Base-by-base conservation (phyloP, 2,329 filamentous ascomycete species). In the Hypoxylon sp. region DNA sequence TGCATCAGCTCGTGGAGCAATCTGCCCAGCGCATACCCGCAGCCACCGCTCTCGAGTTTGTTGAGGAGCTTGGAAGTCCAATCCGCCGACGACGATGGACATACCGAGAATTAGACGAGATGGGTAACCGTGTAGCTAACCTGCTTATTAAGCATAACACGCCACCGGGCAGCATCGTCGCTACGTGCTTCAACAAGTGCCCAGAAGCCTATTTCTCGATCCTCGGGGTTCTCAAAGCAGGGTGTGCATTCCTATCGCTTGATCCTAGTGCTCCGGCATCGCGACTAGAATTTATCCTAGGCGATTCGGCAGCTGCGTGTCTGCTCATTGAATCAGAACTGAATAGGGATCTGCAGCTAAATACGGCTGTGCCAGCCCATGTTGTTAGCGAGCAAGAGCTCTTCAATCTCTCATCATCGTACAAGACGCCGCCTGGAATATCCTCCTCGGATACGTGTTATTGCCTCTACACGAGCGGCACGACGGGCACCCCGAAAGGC, bases 381-480 rank as follows among this genome's bases (percentile, higher is more conserved):
- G 69, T 61, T 17, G 77, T 81, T 58, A 74, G 78, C 2, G 77
- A 82, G 14, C 64, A 61, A 0, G 59, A 56, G 1, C 69, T 88
- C 6, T n/a, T 35, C 2, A 3, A 22, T 3, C 63, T 72, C 27
- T 17, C 67, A 33, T 2, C 66, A 71, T 46, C 27, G 13, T 3
- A 59, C 42, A 49, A 70, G 78, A 17, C 80, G 79, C 3, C 67
- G 65, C 13, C 76, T 65, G n/a, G 77, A n/a, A 76, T 84, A 37
- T 68, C 77, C 1, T 79, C 87, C 3, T 82, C 86, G 22, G 87
- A 90, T 71, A 89, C 89, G 0, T 94, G 91, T 73, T 97, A 97
- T 77, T 95, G 93, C 65, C 84, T 97, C 0, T 97, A 97, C 78
- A 97, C 94, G 0, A 95, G 92, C 2, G 93, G 94, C 2, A 97